These are phyloP conservation scores for Entomophthora muscae DNA, from an alignment of 371 early-diverging fungal species.

Conservation along the genomic window DNA sequence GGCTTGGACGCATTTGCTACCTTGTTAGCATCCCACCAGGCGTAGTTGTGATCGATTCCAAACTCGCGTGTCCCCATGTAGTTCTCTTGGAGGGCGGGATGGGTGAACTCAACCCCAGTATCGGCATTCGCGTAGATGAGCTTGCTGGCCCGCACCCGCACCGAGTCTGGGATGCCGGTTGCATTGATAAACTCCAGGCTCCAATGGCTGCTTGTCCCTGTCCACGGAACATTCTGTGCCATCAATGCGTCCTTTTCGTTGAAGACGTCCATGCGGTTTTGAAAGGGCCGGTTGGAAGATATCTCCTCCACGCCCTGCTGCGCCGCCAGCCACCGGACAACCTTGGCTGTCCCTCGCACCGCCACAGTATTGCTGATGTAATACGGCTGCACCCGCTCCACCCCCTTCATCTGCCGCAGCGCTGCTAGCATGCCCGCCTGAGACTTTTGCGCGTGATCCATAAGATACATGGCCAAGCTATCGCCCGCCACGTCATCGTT, in stretches of 20 bases:
- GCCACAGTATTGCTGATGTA: not conserved
- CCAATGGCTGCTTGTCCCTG: not conserved
- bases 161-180: not conserved
- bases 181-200: not conserved
- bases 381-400: not conserved
- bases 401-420: not conserved
- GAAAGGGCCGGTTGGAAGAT: not conserved
- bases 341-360: not conserved
- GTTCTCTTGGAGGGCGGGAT: conserved; percentile 47
- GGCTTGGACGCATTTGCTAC: no score
- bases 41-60: conserved; percentile 1
- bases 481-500: no score
- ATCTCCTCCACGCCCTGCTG: not conserved
- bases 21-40: conserved; percentile 7
- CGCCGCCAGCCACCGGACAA: not conserved
- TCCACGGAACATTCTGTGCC: not conserved
- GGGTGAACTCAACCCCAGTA: conserved; percentile 37
- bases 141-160: not conserved
- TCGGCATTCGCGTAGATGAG: conserved; percentile 19
- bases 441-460: no score
- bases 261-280: no score
- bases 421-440: not conserved
- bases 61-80: conserved; percentile 10
- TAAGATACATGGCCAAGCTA: no score
- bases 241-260: not conserved